Base-by-base conservation (phyloP, 2,329 filamentous ascomycete genomes). In the Elsinoe fawcettii region DNA sequence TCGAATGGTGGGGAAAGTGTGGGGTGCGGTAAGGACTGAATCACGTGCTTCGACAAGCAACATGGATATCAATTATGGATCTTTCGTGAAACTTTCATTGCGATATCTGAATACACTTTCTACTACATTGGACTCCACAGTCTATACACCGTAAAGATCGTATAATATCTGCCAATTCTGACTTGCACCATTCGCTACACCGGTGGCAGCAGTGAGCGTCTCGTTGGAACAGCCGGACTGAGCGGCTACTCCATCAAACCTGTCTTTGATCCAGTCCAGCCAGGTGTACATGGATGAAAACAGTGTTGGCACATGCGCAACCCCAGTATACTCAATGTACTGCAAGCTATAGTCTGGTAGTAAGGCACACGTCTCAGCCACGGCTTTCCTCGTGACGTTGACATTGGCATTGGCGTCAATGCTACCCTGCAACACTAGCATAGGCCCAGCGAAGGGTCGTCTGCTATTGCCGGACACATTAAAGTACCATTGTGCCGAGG, bases 361-460 rank as follows among this genome's bases (percentile, higher is more conserved):
- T 16, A 56, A 30, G 20, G 57, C 58, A 41, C 62, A 65, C 1
- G 65, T 69, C 54, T 65, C 55, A 14, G 64, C 60, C 25, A 69
- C 64, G 2, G 60, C 61, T 1, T 59, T 57, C 4, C 60, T 57
- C 3, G 63, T 65, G 12, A 63, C 61, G 2, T 54, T 56, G 37
- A 62, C 59, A 23, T 59, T 62, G 2, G 64, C 62, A 30, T 59
- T 60, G 14, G 54, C 54, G 56, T 69, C 67, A 9, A 53, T 57
- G 27, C 61, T 63, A 51, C 72, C 73, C 51, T 73, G 70, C 1
- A 74, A 18, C 3, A 75, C 68, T 0, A 74, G 62, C 60, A 75
- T 57, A 3, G 71, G 73, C 0, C 70, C 72, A 1, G 60, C 60
- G 46, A 73, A 68, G 4, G 67, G 61, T 36, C 64, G 67, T 1